Conservation (phyloP, 2,329 filamentous ascomycete genomes). For the Didymella sp. region DNA sequence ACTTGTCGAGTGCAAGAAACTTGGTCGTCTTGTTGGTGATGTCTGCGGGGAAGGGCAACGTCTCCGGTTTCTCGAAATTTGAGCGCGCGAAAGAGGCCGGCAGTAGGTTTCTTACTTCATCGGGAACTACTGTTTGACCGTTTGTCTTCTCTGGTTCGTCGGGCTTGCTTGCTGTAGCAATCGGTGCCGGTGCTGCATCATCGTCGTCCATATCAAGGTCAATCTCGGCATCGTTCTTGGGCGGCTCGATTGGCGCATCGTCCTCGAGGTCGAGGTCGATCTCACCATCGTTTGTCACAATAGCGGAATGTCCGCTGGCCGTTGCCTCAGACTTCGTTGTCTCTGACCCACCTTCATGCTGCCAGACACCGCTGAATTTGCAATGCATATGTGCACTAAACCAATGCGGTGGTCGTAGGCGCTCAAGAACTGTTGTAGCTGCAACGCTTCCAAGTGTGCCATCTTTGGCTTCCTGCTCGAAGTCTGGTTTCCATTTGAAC, state of each 20-base stretch:
- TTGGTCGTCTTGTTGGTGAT: constrained; percentile 81
- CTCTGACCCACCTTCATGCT: constrained; percentile 50
- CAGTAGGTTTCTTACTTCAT: constrained; percentile 74
- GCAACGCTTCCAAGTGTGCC: constrained; percentile 81
- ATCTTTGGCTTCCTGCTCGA: constrained; percentile 75
- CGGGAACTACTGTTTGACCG: constrained; percentile 56
- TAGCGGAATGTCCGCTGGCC: neutral
- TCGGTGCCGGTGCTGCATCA: constrained; percentile 14
- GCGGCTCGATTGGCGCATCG: constrained; percentile 44
- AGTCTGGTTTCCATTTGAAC: constrained; percentile 76
- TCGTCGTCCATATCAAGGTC: constrained; percentile 54
- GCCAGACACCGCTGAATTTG: constrained; percentile 74
- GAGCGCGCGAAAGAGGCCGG: constrained; percentile 72
- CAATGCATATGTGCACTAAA: constrained; percentile 90
- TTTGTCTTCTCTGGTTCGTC: constrained; percentile 17
- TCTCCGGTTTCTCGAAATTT: constrained; percentile 24
- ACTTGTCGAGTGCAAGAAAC: constrained; percentile 94
- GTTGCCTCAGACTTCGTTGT: constrained; percentile 20
- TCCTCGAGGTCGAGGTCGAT: constrained; percentile 63
- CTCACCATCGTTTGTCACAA: constrained; percentile 65
- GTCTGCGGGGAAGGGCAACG: constrained; percentile 67
- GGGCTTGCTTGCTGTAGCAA: constrained; percentile 10
- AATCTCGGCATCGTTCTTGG: constrained; percentile 46
- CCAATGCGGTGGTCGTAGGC: constrained; percentile 84
- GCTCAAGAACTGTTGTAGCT: constrained; percentile 79